phyloP scores from a whole-genome alignment of 257 asterid species.

The Forsythia suspensa region DNA sequence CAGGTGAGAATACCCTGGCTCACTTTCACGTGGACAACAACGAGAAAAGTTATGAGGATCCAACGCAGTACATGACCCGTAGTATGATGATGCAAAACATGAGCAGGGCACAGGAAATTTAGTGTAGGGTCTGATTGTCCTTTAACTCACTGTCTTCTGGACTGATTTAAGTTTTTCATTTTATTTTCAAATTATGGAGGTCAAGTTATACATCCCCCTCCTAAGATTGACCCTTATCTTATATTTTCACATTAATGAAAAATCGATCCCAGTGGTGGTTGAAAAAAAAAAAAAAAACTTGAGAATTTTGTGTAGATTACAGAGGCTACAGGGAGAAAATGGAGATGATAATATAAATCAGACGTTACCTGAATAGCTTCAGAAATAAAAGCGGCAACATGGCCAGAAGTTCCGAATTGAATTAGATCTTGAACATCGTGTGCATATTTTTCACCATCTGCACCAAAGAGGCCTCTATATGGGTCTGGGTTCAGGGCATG shows the following conservation, averaged over 20 bases:
- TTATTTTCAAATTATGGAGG: too few species aligned
- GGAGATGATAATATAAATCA: background rate
- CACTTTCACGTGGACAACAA: background rate
- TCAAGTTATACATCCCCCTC: background rate
- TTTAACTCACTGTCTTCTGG: too few species aligned
- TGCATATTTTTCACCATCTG: constrained; percentile 36
- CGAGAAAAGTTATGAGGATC: too few species aligned
- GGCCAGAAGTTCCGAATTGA: constrained; percentile 35
- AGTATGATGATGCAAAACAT: background rate
- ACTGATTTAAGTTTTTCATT: too few species aligned
- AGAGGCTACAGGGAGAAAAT: background rate
- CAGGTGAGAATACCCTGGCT: background rate
- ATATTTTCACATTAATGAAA: background rate
- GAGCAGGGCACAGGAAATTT: background rate
- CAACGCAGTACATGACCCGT: too few species aligned
- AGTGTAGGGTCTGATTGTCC: background rate
- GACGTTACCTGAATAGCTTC: constrained; percentile 38
- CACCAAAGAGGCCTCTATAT: constrained; percentile 37
- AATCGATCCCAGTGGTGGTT: background rate
- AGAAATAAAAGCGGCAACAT: constrained; percentile 37
- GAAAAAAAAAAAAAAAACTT: background rate
- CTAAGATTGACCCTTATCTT: background rate
- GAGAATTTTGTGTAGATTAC: background rate
- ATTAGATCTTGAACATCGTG: constrained; percentile 35
- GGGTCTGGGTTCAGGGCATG: constrained; percentile 48